Conservation (phyloP, 176 grass and related monocot species). For the Cenchrus americanus region DNA sequence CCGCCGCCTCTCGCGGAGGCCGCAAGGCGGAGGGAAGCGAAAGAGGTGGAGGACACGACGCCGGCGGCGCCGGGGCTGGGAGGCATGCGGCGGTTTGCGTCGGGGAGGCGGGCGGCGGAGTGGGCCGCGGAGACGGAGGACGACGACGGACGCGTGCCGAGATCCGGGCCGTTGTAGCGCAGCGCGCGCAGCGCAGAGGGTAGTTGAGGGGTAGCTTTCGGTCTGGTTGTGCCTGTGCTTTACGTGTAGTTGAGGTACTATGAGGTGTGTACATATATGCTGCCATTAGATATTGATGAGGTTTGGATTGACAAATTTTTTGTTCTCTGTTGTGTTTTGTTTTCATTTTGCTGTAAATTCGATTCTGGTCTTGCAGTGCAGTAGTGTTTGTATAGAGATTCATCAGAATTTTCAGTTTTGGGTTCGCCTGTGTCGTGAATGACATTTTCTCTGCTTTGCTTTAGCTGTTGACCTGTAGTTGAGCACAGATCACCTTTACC, state of each 20-base stretch:
- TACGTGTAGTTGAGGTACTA: constrained; percentile 13
- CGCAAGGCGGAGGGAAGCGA: not conserved
- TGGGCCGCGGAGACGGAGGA: constrained; percentile 55
- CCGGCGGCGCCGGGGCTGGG: constrained; percentile 49
- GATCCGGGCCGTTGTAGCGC: constrained; percentile 40
- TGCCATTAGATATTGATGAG: not conserved
- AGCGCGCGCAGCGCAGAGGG: not conserved
- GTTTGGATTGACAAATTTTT: constrained; percentile 1
- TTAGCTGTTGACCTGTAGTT: not conserved
- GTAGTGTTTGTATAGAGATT: not conserved
- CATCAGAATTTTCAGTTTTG: not conserved
- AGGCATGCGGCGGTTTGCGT: constrained; percentile 64
- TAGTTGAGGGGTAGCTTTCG: not conserved
- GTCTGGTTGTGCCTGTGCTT: constrained; percentile 23
- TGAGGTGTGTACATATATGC: constrained; percentile 32
- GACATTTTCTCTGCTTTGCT: not conserved
- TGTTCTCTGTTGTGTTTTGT: not conserved
- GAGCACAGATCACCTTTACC: not conserved
- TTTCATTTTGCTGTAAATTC: not conserved
- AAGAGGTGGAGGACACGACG: not conserved
- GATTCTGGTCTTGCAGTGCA: no score
- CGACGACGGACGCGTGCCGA: constrained; percentile 40
- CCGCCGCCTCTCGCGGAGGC: not conserved
- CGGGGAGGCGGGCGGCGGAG: constrained; percentile 57
- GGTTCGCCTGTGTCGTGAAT: not conserved